These are phyloP conservation scores for Pseudozyma pruni DNA, from an alignment of 1,284 basidiomycete genomes.

Conservation along the genomic window DNA sequence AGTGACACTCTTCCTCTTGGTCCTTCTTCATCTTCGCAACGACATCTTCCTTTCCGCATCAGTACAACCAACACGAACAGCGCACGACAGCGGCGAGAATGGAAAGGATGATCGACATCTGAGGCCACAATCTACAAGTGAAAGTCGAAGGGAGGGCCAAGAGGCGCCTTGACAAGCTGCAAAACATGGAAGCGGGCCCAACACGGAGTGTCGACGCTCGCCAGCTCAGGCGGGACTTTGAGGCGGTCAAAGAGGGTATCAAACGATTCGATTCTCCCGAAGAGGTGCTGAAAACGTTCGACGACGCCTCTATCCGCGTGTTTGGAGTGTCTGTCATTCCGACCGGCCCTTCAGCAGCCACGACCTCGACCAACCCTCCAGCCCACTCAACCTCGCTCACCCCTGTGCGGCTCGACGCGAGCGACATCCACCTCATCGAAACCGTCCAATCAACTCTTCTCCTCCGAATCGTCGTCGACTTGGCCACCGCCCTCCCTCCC, in stretches of 20 bases:
- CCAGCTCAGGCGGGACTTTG: constrained; percentile 11
- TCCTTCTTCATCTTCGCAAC: background rate
- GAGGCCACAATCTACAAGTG: no score
- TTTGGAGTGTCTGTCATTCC: background rate
- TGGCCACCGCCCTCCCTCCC: background rate
- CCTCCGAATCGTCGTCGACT: constrained; percentile 16
- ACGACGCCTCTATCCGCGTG: background rate
- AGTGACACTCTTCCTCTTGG: background rate
- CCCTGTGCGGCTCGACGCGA: background rate
- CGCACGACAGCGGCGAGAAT: no score
- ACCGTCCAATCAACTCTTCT: constrained; percentile 23
- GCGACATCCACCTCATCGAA: constrained; percentile 19
- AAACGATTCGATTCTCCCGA: constrained; percentile 4
- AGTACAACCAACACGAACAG: no score
- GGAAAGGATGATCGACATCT: no score
- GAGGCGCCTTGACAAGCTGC: no score
- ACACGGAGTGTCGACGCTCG: background rate
- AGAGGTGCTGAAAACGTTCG: constrained; percentile 2
- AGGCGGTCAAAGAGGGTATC: background rate
- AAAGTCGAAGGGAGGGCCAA: no score
- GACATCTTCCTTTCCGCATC: no score
- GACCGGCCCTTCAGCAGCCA: background rate
- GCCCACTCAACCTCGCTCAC: background rate
- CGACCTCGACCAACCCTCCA: background rate
- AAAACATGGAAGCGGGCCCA: background rate